These are phyloP conservation scores for Colletotrichum sidae DNA, from an alignment of 2,329 filamentous ascomycete genomes.

Conservation along the genomic window DNA sequence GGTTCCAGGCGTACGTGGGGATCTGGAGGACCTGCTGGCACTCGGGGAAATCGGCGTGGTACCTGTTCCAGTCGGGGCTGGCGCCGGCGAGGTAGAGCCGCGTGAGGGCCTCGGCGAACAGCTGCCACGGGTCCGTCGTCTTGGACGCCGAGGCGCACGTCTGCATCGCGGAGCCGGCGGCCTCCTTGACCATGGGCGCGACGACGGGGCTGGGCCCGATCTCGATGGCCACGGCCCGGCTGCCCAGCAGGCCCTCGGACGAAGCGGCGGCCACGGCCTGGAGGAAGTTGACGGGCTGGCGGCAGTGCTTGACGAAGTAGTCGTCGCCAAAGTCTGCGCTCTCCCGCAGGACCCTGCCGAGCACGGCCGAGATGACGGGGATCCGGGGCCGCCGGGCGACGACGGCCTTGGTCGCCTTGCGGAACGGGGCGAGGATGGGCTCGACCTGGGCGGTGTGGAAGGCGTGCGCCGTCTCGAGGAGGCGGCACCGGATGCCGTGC, in stretches of 20 bases:
- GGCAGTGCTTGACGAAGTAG: conserved; percentile 71
- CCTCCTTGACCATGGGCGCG: conserved; percentile 70
- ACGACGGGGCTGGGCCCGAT: conserved; percentile 77
- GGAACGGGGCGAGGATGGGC: conserved; percentile 68
- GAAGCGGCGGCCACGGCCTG: conserved; percentile 67
- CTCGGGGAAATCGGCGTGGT: conserved; percentile 62
- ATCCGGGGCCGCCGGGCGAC: conserved; percentile 58
- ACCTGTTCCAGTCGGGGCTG: conserved; percentile 77
- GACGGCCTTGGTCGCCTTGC: conserved; percentile 53
- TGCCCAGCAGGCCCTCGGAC: conserved; percentile 63
- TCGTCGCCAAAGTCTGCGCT: conserved; percentile 61
- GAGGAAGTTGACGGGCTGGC: conserved; percentile 75
- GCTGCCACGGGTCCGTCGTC: conserved; percentile 74
- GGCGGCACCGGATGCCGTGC: conserved; percentile 53
- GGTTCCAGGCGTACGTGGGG: conserved; percentile 77
- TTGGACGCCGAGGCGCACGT: conserved; percentile 72
- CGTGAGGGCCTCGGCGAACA: conserved; percentile 66
- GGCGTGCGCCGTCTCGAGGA: conserved; percentile 62
- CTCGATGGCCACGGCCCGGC: conserved; percentile 75
- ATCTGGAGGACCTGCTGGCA: conserved; percentile 66
- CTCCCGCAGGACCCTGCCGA: conserved; percentile 60
- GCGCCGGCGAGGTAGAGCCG: conserved; percentile 71
- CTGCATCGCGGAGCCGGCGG: conserved; percentile 62
- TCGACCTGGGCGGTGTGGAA: conserved; percentile 67
- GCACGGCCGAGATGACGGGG: conserved; percentile 76